A percentile compares a stretch with the other conserved stretches of the same genome.
These are phyloP conservation scores for Gracilaria gracilis DNA, from an alignment of 23 red algal genomes.

Conservation along the genomic window DNA sequence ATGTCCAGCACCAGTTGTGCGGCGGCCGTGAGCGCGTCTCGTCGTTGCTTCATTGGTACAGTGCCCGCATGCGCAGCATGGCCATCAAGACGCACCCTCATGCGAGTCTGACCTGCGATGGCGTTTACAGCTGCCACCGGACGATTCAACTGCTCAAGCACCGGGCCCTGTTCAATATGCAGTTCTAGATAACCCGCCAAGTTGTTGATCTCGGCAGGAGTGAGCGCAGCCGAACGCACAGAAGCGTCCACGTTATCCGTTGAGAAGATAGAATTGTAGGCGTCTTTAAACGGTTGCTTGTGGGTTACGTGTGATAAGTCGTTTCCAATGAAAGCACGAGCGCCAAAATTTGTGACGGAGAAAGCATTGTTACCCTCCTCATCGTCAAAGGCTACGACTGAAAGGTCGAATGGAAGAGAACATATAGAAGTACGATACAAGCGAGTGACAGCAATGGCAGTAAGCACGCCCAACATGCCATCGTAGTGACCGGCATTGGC, in stretches of 20 bases:
- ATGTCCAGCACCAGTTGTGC: slow-evolving; percentile 61
- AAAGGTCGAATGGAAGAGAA: slow-evolving; percentile 70
- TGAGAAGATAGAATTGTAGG: background rate
- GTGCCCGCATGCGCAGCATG: slow-evolving; percentile 84
- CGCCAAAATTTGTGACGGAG: slow-evolving; percentile 71
- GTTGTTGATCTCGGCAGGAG: background rate
- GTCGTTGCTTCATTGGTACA: slow-evolving; percentile 67
- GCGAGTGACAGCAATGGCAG: slow-evolving; percentile 73
- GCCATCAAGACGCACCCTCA: slow-evolving; percentile 40
- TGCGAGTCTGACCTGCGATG: slow-evolving; percentile 77
- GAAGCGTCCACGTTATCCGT: slow-evolving; percentile 20
- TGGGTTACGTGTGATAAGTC: slow-evolving; percentile 14
- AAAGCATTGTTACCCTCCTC: slow-evolving; percentile 91
- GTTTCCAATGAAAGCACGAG: slow-evolving; percentile 49
- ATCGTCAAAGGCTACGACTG: slow-evolving; percentile 87
- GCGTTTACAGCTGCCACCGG: slow-evolving; percentile 60
- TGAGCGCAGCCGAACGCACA: slow-evolving; percentile 33
- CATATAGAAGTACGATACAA: slow-evolving; percentile 36
- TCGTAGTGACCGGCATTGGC: slow-evolving; percentile 63
- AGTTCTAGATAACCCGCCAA: slow-evolving; percentile 69
- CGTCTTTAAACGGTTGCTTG: background rate
- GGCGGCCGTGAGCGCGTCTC: slow-evolving; percentile 75
- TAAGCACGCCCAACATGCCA: slow-evolving; percentile 79
- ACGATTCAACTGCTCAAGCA: slow-evolving; percentile 45
- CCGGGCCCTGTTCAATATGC: slow-evolving; percentile 94